Evolutionary conservation across 2,329 filamentous ascomycete genomes (phyloP), one percentile per base, ranked within the genome.

Genomic region (Trichoderma harzianum): DNA sequence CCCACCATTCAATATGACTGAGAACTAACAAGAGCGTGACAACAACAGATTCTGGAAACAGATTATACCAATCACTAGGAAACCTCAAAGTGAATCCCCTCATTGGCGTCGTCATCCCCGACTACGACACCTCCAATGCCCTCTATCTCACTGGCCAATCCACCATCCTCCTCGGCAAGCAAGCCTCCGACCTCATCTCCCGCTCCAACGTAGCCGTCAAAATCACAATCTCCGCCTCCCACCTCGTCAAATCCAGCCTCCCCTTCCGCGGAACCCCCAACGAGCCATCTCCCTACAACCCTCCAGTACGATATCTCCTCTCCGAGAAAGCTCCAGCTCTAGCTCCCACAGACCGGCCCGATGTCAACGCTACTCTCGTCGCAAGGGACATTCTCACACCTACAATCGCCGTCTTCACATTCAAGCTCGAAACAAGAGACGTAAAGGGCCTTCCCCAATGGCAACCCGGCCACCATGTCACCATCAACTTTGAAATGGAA

Each of bases 11-110:
- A 24, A 7, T 8, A 36, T n/a, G 10, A 12, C 8, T 60, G 26
- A 28, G 5, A 28, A 57, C 61, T 68, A 30, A 55, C 53, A 64
- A 60, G 3, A 30, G 3, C 14, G 32, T 18, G n/a, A 26, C 7
- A 18, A 43, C 30, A 83, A 39, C 21, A 83, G 82, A 92, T 79
- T 94, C 92, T 0, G 94, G 94, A 8, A 97, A 97, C 79, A 85
- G 93, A 18, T 83, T 96, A 0, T 97, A 97, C 76, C 93, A 97
- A 79, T 93, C 92, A 0, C 86, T 97, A 0, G 94, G 94, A 1
- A 97, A 97, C 77, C 83, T 97, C 16, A 84, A 87, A 51, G 81
- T 86, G 8, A 91, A 90, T 36, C 92, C 93, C 0, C 82, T 83
- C 21, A 88, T 92, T 3, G 93, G 94, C 3, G 79, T 95, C 63